Base-by-base conservation (phyloP, 2,329 filamentous ascomycete genomes). In the Triangularia setosa region DNA sequence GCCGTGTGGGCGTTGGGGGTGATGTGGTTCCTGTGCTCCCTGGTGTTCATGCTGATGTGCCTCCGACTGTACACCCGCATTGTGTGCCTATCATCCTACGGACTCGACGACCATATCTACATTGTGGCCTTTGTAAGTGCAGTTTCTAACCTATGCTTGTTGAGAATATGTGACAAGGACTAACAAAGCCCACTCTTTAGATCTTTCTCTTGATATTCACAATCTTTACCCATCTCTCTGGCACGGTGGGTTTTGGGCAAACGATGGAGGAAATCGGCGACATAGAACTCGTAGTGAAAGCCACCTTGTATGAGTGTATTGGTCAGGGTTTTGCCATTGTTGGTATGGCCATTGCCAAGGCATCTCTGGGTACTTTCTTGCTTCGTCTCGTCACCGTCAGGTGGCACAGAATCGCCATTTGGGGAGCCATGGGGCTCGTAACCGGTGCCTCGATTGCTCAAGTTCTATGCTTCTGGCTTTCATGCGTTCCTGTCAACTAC, bases 311-410 rank as follows among this genome's bases (percentile, higher is more conserved):
- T 1, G 68, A 77, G n/a, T 72, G 71, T 66, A 73, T 75, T 2
- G 74, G 75, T 2, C 75, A 78, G 58, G 73, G 73, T 0, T 77
- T 79, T 24, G 74, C 75, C 0, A 70, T 79, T 9, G 56, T 78
- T 4, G 77, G 76, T 11, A 79, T 78, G 72, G 74, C 74, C 8
- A 70, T 75, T 4, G 75, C 77, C 0, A 80, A 80, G 30, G 65
- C 71, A 40, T 78, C 77, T 0, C 69, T 80, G 0, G 77, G 76
- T 0, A 71, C 77, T 4, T 79, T 80, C 58, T 64, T 80, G 7
- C 69, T 79, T 2, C 74, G 77, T 0, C 69, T 80, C 6, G 75
- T 79, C 8, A 71, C 72, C 2, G 65, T 68, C 8, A 54, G 23
- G 14, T 76, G 74, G 74, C 76, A 79, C 64, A 73, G 71, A 12